Evolutionary conservation across 305 asterid genomes (phyloP).

Genomic region (Petunia hybrid): DNA sequence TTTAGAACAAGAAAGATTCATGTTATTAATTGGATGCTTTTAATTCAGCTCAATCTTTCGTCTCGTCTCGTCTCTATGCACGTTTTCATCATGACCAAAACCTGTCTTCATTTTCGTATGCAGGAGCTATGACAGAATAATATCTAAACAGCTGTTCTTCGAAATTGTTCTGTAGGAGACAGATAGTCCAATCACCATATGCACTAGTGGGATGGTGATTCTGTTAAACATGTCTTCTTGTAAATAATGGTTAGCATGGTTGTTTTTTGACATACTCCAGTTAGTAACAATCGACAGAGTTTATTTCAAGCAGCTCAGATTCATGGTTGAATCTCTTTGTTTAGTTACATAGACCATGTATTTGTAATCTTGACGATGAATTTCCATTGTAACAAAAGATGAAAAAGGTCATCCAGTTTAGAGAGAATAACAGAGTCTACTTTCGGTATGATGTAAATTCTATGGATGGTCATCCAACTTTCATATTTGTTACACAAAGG

Average conservation of each 20-base stretch:
- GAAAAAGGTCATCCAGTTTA: conserved; percentile 21
- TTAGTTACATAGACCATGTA: neutral
- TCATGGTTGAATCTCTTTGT: conserved; percentile 27
- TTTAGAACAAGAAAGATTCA: neutral
- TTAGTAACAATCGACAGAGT: neutral
- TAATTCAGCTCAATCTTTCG: neutral
- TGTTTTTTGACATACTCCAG: conserved; percentile 18
- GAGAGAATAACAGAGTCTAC: neutral
- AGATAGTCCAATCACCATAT: neutral
- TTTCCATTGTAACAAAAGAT: conserved; percentile 13
- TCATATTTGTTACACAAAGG: too few species aligned
- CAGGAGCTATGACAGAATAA: conserved; percentile 33
- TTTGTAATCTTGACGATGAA: conserved; percentile 13
- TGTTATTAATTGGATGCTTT: neutral
- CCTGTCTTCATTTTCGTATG: conserved; percentile 14
- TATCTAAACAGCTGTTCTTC: neutral
- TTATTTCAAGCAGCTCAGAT: neutral
- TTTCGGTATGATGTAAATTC: neutral
- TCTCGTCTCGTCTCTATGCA: conserved; percentile 7
- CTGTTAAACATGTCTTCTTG: neutral
- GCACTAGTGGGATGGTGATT: neutral
- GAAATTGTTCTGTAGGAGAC: conserved; percentile 21
- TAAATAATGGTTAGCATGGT: conserved; percentile 20
- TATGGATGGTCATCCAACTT: too few species aligned
- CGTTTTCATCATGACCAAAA: neutral